Base-by-base conservation (phyloP, 2,329 filamentous ascomycete genomes). In the Aspergillus neoniger region DNA sequence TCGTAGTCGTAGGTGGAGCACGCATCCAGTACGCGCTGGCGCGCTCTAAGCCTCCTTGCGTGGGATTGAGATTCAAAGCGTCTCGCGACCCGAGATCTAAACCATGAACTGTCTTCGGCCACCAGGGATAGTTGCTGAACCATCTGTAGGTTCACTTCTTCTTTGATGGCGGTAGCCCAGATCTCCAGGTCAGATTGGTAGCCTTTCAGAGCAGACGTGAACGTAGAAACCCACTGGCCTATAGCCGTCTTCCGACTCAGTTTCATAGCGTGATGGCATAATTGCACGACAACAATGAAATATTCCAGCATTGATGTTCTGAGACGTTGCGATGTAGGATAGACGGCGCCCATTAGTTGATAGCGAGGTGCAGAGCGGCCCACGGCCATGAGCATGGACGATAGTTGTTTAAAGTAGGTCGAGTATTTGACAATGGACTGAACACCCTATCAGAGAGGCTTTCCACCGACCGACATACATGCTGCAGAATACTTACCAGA, bases 271-370 rank as follows among this genome's bases (percentile, higher is more conserved):
- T 59, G 50, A 21, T 54, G 57, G 5, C 50, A 59, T 2, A 59
- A 7, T 1, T 49, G 28, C 10, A 55, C 57, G 5, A 54, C n/a
- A 1, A 32, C 12, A 14, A 41, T 55, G 14, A 54, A 54, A 2
- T 59, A 54, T n/a, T 59, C 50, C 10, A 49, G n/a, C 49, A 58
- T 58, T n/a, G 14, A 44, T 17, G 48, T 36, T 19, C 14, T 3
- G 0, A 59, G 21, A 1, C 7, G 3, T 1, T 30, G 30, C 2
- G 57, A 55, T 2, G 12, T 48, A 0, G 50, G 50, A 19, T 59
- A 49, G 5, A 49, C 28, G 2, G n/a, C 49, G 6, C 38, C 57
- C 57, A 54, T 59, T 0, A 28, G n/a, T 19, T 49, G 39, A 12
- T 59, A 55, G 2, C 50, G 25, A 12, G 57, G 57, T 36, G 32